Conservation (phyloP, 768 basidiomycete species). For the Gymnopilus junonius region DNA sequence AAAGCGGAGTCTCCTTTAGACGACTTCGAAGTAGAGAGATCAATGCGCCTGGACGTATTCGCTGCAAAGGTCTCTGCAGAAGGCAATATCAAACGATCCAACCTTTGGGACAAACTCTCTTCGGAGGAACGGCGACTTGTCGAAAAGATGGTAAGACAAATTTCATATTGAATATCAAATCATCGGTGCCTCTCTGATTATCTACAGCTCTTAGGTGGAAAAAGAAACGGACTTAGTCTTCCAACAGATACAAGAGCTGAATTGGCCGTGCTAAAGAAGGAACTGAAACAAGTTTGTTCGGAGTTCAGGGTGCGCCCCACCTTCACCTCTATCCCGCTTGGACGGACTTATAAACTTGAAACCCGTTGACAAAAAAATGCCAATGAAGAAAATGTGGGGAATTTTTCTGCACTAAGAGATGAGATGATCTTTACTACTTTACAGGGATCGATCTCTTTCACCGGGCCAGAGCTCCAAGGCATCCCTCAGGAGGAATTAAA, state of each 20-base stretch:
- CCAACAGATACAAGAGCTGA: conserved; percentile 63
- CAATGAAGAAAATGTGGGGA: conserved; percentile 80
- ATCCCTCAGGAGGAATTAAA: conserved; percentile 79
- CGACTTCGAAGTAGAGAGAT: conserved; percentile 74
- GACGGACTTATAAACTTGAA: neutral
- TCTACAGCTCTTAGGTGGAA: conserved; percentile 69
- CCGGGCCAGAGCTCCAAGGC: conserved; percentile 74
- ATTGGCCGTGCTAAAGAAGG: conserved; percentile 70
- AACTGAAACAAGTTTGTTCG: conserved; percentile 71
- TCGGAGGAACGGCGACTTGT: conserved; percentile 75
- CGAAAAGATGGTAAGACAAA: conserved; percentile 64
- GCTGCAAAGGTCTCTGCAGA: conserved; percentile 70
- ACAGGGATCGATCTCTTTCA: conserved; percentile 68
- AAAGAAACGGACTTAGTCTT: conserved; percentile 76
- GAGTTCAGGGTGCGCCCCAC: conserved; percentile 70
- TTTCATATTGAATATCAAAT: neutral
- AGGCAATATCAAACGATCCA: conserved; percentile 66
- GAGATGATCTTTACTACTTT: conserved; percentile 33
- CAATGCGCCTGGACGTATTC: conserved; percentile 84
- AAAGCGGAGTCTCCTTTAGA: conserved; percentile 69
- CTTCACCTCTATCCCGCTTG: neutral
- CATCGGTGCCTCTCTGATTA: neutral
- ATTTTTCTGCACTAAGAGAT: neutral
- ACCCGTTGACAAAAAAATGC: conserved; percentile 68
- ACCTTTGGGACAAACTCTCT: conserved; percentile 62